These are phyloP conservation scores for Prunus dulcis DNA, from an alignment of 306 rosid genomes.

Conservation along the genomic window DNA sequence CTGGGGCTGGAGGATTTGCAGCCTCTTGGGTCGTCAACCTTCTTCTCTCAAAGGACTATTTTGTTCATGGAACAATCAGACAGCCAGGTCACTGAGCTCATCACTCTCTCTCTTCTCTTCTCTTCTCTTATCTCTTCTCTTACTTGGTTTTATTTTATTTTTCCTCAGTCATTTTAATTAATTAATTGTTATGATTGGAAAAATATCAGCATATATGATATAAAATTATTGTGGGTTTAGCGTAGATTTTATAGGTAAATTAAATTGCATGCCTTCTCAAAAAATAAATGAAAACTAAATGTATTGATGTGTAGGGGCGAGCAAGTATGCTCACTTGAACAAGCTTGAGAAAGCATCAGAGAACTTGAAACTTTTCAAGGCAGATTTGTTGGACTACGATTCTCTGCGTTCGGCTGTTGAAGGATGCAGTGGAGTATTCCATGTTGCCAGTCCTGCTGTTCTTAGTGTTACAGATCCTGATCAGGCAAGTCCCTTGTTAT, in stretches of 20 bases:
- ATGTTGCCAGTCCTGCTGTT: conserved; percentile 30
- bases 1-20: conserved; percentile 60
- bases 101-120: background rate
- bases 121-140: background rate
- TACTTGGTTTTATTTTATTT: too few relatives aligned
- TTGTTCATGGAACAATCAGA: conserved; percentile 60
- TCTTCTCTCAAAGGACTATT: conserved; percentile 51
- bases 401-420: conserved; percentile 19
- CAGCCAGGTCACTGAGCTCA: conserved; percentile 30
- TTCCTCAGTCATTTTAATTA: too few relatives aligned
- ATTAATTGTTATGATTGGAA: too few relatives aligned
- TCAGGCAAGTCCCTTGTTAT: background rate
- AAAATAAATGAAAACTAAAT: too few relatives aligned
- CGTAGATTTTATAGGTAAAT: too few relatives aligned
- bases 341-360: conserved; percentile 24
- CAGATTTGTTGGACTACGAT: conserved; percentile 35
- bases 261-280: too few relatives aligned
- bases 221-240: too few relatives aligned
- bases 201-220: too few relatives aligned
- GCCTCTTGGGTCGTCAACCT: conserved; percentile 55
- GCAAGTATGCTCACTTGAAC: conserved; percentile 26
- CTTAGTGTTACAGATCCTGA: conserved; percentile 5
- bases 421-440: conserved; percentile 35
- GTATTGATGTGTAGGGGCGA: conserved; percentile 8
- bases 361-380: conserved; percentile 28